Evolutionary conservation across 1,284 basidiomycete species (phyloP), one percentile per base, ranked within the genome.

Genomic region (Abortiporus biennis): DNA sequence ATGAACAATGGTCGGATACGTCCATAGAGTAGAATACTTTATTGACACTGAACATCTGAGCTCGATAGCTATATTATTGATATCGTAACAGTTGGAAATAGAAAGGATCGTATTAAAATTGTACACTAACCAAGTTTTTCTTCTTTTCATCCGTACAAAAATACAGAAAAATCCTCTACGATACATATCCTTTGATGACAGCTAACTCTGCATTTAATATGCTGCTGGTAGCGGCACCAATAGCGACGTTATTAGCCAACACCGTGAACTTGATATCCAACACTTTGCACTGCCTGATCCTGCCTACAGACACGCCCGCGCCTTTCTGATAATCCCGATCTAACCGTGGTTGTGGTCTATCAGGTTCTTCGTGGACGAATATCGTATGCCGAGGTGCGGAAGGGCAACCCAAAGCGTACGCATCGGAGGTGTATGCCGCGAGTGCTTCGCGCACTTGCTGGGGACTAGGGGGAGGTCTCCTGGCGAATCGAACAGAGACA

Each of bases 171-270:
- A n/a, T n/a, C n/a, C n/a, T n/a, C n/a, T n/a, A n/a, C n/a, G n/a
- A n/a, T n/a, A 78, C 65, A 42, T 85, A 67, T 9, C 89, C 91
- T 66, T 88, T 92, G 43, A 86, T 65, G 3, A 95, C 78, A n/a
- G 93, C 94, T 30, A 90, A 70, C 72, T 99, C 95, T 3, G 95
- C 96, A 62, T 99, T 99, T 62, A 99, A 95, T 61, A 99, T 91
- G 47, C 90, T 93, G 55, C 88, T 92, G 35, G 96, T 99, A 38
- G 96, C 95, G 8, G 95, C 95, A 5, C 96, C 95, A 52, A 99
- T 90, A 54, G 85, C 85, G 48, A 98, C 94, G 58, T 99, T 99
- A 66, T 98, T 96, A 48, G 85, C 79, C 45, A 99, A 72, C 35
- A 92, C 89, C 31, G 98, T 88, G 62, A 99, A 97, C 71, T 95